Conservation (phyloP, 2,329 filamentous ascomycete species). For the Penicillium sp. region DNA sequence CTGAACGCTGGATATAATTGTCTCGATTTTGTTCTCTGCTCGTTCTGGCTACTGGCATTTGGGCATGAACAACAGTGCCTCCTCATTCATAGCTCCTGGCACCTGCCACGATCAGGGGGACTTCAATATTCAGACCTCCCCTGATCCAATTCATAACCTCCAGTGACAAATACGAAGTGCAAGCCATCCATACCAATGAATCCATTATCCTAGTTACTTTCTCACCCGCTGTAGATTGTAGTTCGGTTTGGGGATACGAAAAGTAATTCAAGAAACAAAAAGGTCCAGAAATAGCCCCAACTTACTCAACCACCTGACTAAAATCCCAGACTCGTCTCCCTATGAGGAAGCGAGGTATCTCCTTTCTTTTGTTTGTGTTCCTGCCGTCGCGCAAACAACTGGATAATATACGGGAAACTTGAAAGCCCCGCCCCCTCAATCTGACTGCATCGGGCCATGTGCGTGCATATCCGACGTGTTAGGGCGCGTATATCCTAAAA, state of each 20-base stretch:
- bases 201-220: neutral
- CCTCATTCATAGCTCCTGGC: too few relatives aligned
- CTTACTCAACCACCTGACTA: neutral
- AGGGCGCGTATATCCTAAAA: conserved; percentile 22
- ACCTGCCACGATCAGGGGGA: neutral
- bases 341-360: neutral
- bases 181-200: neutral
- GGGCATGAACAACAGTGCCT: neutral
- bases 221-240: neutral
- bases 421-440: neutral
- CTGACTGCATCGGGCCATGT: conserved; percentile 7
- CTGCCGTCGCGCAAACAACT: neutral
- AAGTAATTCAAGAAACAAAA: conserved; percentile 2
- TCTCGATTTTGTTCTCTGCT: neutral
- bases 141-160: conserved; percentile 41
- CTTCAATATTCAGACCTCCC: neutral
- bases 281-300: neutral
- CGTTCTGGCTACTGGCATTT: conserved; percentile 6
- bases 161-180: neutral
- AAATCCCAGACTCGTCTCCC: neutral
- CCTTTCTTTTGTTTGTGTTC: neutral
- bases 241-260: neutral
- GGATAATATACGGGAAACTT: conserved; percentile 5
- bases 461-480: conserved; percentile 4
- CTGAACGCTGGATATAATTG: neutral